A percentile compares a stretch with the other conserved stretches of the same genome.
Conservation (phyloP, 2,329 filamentous ascomycete genomes). For the Paraphaeosphaeria minitans region DNA sequence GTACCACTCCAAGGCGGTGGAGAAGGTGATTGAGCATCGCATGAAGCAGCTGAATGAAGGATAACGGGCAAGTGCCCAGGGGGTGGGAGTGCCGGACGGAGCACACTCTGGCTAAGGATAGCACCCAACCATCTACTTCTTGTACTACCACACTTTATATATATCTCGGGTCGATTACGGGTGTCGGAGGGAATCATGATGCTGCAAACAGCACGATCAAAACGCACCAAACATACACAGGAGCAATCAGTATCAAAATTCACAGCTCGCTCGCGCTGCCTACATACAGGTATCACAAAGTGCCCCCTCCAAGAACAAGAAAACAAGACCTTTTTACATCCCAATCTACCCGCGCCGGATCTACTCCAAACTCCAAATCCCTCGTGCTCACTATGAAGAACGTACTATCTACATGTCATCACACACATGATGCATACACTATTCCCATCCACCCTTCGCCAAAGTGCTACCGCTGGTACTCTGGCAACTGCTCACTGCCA, state of each 20-base stretch:
- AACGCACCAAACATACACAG: background rate
- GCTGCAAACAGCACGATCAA: background rate
- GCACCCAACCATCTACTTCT: no score
- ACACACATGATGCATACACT: background rate
- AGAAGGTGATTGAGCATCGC: conserved; percentile 24
- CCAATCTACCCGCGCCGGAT: background rate
- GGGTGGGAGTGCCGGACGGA: background rate
- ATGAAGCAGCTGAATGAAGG: conserved; percentile 28
- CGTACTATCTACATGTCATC: background rate
- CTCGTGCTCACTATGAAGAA: background rate
- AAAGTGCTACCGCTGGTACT: conserved; percentile 31
- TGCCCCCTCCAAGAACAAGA: background rate
- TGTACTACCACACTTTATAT: no score
- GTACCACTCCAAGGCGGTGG: conserved; percentile 29
- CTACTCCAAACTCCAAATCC: background rate
- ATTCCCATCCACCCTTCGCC: background rate
- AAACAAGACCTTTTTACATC: background rate
- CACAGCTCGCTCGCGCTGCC: background rate
- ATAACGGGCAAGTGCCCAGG: background rate
- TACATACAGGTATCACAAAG: conserved; percentile 11
- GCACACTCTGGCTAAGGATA: no score
- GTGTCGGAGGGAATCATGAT: no score
- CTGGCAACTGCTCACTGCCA: conserved; percentile 36
- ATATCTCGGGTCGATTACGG: no score
- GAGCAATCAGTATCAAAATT: background rate